Base-by-base conservation (phyloP, 495 filamentous ascomycete species). In the Podospora pseudocomata region DNA sequence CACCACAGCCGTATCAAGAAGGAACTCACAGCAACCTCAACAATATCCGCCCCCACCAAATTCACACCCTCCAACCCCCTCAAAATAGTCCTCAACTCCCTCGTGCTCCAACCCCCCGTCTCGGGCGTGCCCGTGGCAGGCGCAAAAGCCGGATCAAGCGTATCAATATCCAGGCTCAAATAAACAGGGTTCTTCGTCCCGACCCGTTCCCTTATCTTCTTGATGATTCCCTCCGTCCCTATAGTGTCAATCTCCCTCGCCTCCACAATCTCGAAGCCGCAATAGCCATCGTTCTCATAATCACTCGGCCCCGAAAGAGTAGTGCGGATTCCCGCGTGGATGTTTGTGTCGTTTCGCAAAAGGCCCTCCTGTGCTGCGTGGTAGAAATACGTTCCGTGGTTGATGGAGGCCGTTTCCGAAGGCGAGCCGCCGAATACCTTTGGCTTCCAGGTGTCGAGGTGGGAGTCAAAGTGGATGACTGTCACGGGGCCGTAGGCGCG, bases 381-480 rank as follows among this genome's bases (percentile, higher is more conserved):
- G 84, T 91, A 92, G 82, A 96, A 95, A 83, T 94, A 94, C 26
- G 85, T 91, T 6, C 92, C 92, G 77, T 96, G 92, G 76, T 90
- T 96, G 79, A 95, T 92, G 67, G 73, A 74, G 3, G 80, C 80
- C 9, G 94, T 92, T 61, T 86, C 79, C 9, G 84, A 85, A 0
- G 85, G 83, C 5, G 84, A 83, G 30, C 85, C 85, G 34, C 85
- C 85, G 67, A 87, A 87, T 20, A 85, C 83, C 70, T 91, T 90
- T 27, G 86, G 76, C 80, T 84, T 77, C 74, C 92, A 95, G 0
- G 92, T 96, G 73, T 96, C 92, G 1, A 91, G 83, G 73, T 92
- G 89, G 57, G 79, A 90, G 75, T 96, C 92, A 74, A 96, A 96
- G 80, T 96, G 92, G 64, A 96, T 86, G 18, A 96, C 92, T 1